phyloP scores from a whole-genome alignment of 805 yeast species.

The Ogataea minuta region DNA sequence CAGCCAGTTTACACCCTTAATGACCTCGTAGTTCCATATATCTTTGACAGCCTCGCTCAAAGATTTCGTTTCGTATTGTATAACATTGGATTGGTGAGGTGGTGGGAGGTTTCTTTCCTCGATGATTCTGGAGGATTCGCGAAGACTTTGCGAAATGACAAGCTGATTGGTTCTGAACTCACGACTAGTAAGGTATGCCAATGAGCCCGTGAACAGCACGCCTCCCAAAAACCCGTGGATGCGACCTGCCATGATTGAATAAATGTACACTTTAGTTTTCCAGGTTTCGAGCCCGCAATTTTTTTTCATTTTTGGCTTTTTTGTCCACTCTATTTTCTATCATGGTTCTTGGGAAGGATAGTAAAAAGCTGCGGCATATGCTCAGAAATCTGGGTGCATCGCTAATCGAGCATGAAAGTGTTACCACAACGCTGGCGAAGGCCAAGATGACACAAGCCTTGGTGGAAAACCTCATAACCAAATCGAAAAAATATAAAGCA shows the following conservation, averaged over 20 bases:
- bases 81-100: slow-evolving; percentile 43
- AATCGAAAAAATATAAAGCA: slow-evolving; percentile 42
- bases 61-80: slow-evolving; percentile 45
- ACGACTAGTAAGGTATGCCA: slow-evolving; percentile 59
- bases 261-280: neutral
- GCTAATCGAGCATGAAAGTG: slow-evolving; percentile 65
- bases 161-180: slow-evolving; percentile 50
- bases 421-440: slow-evolving; percentile 71
- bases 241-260: slow-evolving; percentile 39
- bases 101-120: slow-evolving; percentile 52
- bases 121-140: slow-evolving; percentile 47
- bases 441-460: slow-evolving; percentile 66
- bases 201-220: slow-evolving; percentile 58
- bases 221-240: slow-evolving; percentile 59
- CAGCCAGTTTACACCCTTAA: slow-evolving; percentile 60
- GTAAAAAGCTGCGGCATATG: slow-evolving; percentile 53
- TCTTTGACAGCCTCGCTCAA: slow-evolving; percentile 65
- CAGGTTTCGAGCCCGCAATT: slow-evolving; percentile 12
- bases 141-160: slow-evolving; percentile 46
- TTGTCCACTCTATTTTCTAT: slow-evolving; percentile 1
- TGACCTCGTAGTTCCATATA: slow-evolving; percentile 75
- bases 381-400: slow-evolving; percentile 66
- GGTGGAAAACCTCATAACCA: slow-evolving; percentile 62
- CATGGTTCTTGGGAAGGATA: slow-evolving; percentile 41
- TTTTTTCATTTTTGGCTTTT: slow-evolving; percentile 2